A percentile compares a stretch with the other conserved stretches of the same genome.
Evolutionary conservation across 2,329 filamentous ascomycete species (phyloP).

Genomic region (Diaporthe sp.): DNA sequence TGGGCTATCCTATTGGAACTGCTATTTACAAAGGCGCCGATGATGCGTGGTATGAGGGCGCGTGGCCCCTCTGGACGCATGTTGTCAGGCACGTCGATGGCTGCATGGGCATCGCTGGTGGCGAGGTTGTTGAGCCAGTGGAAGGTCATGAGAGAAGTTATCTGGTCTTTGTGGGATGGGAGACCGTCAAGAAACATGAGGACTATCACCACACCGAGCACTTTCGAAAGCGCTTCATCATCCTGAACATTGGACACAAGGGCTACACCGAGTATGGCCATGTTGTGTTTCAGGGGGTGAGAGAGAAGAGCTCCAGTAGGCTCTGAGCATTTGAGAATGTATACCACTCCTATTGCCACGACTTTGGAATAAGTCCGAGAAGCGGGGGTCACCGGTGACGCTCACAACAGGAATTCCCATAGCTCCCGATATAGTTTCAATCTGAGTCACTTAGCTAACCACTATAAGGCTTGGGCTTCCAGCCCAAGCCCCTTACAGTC

Average conservation of each 20-base stretch:
- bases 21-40: conserved; percentile 44
- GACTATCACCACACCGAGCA: conserved; percentile 48
- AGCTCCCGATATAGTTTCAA: no score
- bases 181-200: conserved; percentile 45
- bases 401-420: no score
- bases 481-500: no score
- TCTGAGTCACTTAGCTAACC: no score
- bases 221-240: conserved; percentile 42
- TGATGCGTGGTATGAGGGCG: conserved; percentile 36
- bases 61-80: conserved; percentile 40
- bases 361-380: neutral
- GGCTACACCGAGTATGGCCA: conserved; percentile 48
- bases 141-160: conserved; percentile 42
- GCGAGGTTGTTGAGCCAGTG: conserved; percentile 45
- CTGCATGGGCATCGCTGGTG: conserved; percentile 47
- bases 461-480: no score
- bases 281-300: conserved; percentile 40
- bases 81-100: conserved; percentile 40
- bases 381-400: no score
- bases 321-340: neutral
- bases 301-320: conserved; percentile 5
- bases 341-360: neutral
- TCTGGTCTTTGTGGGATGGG: conserved; percentile 49
- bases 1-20: conserved; percentile 43
- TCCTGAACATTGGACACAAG: conserved; percentile 43